Conservation (phyloP, 768 basidiomycete species). For the Russula dissimulans region DNA sequence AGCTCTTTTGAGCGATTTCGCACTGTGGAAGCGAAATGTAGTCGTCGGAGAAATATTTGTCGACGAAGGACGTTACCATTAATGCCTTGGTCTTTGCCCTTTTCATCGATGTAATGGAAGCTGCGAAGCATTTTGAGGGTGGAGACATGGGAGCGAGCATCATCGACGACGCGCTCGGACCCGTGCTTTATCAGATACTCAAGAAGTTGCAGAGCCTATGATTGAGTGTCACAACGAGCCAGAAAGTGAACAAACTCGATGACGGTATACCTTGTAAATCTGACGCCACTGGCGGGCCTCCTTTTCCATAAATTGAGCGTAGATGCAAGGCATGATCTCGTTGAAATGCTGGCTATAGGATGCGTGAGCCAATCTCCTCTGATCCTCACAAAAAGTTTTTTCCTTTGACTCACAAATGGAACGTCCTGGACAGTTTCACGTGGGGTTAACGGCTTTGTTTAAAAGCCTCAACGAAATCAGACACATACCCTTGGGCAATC, state of each 20-base stretch:
- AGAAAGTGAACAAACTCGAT: background rate
- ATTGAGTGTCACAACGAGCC: background rate
- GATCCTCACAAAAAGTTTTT: background rate
- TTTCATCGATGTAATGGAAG: constrained; percentile 98
- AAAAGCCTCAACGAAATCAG: constrained; percentile 16
- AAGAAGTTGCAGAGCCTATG: constrained; percentile 79
- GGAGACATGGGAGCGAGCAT: constrained; percentile 87
- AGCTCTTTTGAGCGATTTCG: constrained; percentile 91
- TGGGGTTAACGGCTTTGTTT: background rate
- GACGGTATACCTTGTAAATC: constrained; percentile 77
- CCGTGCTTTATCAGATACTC: constrained; percentile 97
- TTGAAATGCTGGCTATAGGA: constrained; percentile 84
- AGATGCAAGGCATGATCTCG: constrained; percentile 98
- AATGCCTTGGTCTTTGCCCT: constrained; percentile 96
- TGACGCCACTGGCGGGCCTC: constrained; percentile 98
- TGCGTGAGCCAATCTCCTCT: background rate
- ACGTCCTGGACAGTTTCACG: constrained; percentile 53
- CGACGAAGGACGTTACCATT: constrained; percentile 57
- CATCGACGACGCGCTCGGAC: constrained; percentile 95
- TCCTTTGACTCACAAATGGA: constrained; percentile 69
- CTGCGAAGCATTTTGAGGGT: constrained; percentile 96
- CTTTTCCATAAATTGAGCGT: constrained; percentile 93
- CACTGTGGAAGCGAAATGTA: constrained; percentile 42
- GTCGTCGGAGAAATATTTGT: background rate
- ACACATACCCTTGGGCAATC: constrained; percentile 86